Conservation (phyloP, 2,329 filamentous ascomycete genomes). For the Elsinoe perseae region DNA sequence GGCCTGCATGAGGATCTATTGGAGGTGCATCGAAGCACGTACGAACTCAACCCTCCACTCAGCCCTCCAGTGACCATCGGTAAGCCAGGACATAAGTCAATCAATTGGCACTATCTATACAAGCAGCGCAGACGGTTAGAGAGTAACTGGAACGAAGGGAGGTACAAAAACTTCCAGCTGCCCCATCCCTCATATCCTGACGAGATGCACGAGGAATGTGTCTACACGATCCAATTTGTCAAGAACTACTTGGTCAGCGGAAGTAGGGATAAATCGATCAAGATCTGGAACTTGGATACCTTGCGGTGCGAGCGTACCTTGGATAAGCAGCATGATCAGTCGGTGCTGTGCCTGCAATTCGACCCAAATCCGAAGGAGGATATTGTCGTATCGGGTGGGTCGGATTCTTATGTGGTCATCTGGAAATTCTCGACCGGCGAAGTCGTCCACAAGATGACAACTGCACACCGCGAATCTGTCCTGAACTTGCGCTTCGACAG, state of each 20-base stretch:
- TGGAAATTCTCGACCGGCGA: constrained; percentile 62
- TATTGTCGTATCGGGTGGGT: constrained; percentile 23
- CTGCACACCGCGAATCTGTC: constrained; percentile 82
- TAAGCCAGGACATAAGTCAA: neutral
- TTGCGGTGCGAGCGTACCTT: constrained; percentile 42
- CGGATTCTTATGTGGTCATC: constrained; percentile 20
- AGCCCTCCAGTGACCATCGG: constrained; percentile 22
- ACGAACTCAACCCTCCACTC: constrained; percentile 13
- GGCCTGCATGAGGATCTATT: neutral
- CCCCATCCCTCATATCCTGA: constrained; percentile 72
- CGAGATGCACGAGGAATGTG: constrained; percentile 84
- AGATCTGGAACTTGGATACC: constrained; percentile 83
- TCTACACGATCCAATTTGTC: constrained; percentile 89
- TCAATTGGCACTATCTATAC: constrained; percentile 93
- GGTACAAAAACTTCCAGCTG: constrained; percentile 78
- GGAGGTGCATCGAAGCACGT: neutral
- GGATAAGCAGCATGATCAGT: constrained; percentile 56
- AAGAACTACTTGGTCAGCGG: constrained; percentile 84
- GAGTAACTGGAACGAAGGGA: constrained; percentile 81
- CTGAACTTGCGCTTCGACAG: constrained; percentile 89
- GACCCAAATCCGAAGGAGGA: constrained; percentile 63
- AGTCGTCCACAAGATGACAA: constrained; percentile 64
- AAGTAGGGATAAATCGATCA: constrained; percentile 77
- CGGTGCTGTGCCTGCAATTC: constrained; percentile 90
- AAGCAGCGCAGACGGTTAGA: constrained; percentile 78